Base-by-base conservation (phyloP, 139 green algal genomes). In the Chlamydomonas applanata region DNA sequence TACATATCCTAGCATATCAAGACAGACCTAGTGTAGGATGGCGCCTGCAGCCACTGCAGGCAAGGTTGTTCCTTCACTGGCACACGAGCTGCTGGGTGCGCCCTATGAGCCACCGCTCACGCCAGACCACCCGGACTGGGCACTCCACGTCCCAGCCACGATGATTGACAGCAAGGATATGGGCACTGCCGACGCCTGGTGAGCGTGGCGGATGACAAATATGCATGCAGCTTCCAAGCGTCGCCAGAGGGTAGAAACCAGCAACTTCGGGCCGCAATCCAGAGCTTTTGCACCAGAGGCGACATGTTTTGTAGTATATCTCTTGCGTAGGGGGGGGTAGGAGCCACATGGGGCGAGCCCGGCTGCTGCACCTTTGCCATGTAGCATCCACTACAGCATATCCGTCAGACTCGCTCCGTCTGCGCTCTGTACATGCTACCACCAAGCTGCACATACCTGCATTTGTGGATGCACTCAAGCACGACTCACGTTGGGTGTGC, bases 21-120 rank as follows among this genome's bases (percentile, higher is more conserved):
- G 29, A 69, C 61, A 54, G 54, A 35, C 7, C 45, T 54, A 4
- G 24, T 30, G 1, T 57, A 54, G 16, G 65, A 68, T 36, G 66
- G 34, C 25, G 11, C 56, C 9, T 79, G 66, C 66, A 79, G 68
- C 74, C 59, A 35, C 13, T 66, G 59, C 20, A 33, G 16, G 9
- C 1, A 1, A 0, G 24, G n/a, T 24, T 0, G 56, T 73, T 2
- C 69, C 72, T 29, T 46, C 61, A 2, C 36, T 76, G n/a, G 52
- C 67, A 1, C 73, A 76, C 61, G 45, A 34, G 1, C 52, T 71
- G 69, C 56, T 76, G 36, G 79, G 79, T 24, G 79, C 79, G 13
- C 79, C 79, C 11, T 85, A 72, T 34, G 81, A 87, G 73, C 27
- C 73, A 0, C 69, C 82, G 9, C 60, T 83, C 2, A 60, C 40